Evolutionary conservation across 208 protist genomes (phyloP), one percentile per base, ranked within the genome.

Genomic region (Crithidia mellificae): DNA sequence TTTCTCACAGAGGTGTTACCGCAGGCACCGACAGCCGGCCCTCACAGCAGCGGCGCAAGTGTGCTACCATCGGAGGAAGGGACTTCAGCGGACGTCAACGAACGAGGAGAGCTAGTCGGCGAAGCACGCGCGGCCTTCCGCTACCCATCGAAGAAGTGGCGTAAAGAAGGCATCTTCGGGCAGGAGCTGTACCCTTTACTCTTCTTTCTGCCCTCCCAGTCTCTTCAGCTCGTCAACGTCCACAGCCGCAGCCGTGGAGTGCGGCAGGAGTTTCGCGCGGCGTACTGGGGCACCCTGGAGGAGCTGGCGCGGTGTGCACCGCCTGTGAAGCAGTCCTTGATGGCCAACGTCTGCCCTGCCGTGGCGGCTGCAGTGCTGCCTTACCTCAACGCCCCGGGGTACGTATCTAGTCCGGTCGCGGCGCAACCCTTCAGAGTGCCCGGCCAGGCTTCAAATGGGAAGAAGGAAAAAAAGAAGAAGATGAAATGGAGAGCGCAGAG

Each of bases 161-260:
- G 61, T 17, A 83, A 78, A 19, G 6, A 55, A 6, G 80, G 77
- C 12, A 59, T 83, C 17, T 22, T 5, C 0, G 80, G 83, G 4
- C 83, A 89, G 61, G 77, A 89, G 63, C 66, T 89, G 43, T 89
- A 83, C 58, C 83, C 83, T 6, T 46, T 81, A 2, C 57, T 85
- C 1, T 82, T 80, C 58, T 47, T 68, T 8, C 12, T 76, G 6
- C 27, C 29, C 0, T n/a, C 29, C n/a, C 29, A 49, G 7, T 19
- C 12, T 0, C 27, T 65, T 5, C 30, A 29, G 1, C 17, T 34
- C 17, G 24, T 66, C 14, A 22, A 58, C 7, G 59, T 63, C 15
- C 3, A 30, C 17, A 46, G 39, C 12, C 25, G 25, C 15, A 32
- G 8, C n/a, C 62, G 70, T 24, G 63, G 63, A 22, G 47, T 69